Base-by-base conservation (phyloP, 2,329 filamentous ascomycete genomes). In the Aspergillus pseudotamarii region DNA sequence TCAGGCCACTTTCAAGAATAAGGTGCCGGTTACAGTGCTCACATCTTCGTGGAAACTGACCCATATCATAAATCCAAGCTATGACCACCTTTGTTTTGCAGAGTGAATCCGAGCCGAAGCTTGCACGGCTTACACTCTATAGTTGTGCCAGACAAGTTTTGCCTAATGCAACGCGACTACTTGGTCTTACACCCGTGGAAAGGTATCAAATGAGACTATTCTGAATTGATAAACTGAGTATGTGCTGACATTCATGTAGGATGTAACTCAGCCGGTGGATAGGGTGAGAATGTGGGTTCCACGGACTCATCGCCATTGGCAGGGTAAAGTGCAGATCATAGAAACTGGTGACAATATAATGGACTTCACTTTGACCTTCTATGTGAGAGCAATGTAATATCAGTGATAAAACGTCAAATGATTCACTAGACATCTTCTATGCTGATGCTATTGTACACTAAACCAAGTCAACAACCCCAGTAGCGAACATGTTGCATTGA, bases 241-340 rank as follows among this genome's bases (percentile, higher is more conserved):
- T 41, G 38, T 41, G 38, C 38, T 41, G 19, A 41, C 16, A n/a
- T 4, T 4, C 16, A n/a, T n/a, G n/a, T 41, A n/a, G 38, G 16
- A 41, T 41, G 16, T 41, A 10, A n/a, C 1, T 10, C 19, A 65
- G 21, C 59, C 59, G 21, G 50, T 67, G 2, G 61, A 65, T 55
- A 60, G 59, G 2, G 62, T 59, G 38, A 55, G 26, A 19, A 55
- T 41, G 12, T 1, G 1, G 9, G 32, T 11, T 11, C 51, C 23
- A 26, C 4, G 26, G 16, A 3, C 14, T 34, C 23, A 21, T 34
- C 19, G 12, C 48, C 9, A 1, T 21, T 6, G 28, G 4, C 10
- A n/a, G 4, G 2, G 26, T 51, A 51, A 30, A 8, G 28, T 51
- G 0, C 28, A 32, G 21, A 21, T 21, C 28, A 10, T 50, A 23